These are phyloP conservation scores for Typha latifolia DNA, from an alignment of 176 grass and related monocot species.

Conservation along the genomic window DNA sequence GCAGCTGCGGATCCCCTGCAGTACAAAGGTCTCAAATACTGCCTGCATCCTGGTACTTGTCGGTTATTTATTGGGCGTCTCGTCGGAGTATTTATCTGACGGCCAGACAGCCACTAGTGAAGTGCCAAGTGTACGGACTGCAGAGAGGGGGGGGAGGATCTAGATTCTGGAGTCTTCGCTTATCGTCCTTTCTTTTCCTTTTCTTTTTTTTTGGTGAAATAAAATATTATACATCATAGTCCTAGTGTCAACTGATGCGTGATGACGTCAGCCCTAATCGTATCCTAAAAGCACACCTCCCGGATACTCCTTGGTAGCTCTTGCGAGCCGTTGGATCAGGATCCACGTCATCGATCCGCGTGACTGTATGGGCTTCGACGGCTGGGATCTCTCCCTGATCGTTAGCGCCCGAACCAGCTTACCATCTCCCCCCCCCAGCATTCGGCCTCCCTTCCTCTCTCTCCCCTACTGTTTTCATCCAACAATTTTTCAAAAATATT, in stretches of 20 bases:
- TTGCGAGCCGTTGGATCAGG: not conserved
- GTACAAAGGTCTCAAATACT: too few species aligned
- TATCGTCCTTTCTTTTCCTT: too few species aligned
- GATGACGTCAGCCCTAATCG: not conserved
- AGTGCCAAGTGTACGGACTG: too few species aligned
- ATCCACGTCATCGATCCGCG: conserved; percentile 25
- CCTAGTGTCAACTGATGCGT: not conserved
- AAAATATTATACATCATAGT: too few species aligned
- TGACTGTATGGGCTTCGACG: not conserved
- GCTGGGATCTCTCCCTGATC: conserved; percentile 2
- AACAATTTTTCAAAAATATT: not conserved
- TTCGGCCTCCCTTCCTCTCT: not conserved
- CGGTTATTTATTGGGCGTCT: too few species aligned
- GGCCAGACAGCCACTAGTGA: too few species aligned
- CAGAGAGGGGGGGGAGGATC: too few species aligned
- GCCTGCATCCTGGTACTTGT: too few species aligned
- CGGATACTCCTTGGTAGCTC: not conserved
- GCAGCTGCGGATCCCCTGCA: too few species aligned
- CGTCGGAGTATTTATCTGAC: too few species aligned
- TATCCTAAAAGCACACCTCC: not conserved
- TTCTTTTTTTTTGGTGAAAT: too few species aligned
- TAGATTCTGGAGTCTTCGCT: too few species aligned
- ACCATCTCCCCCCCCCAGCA: not conserved
- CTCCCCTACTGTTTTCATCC: not conserved
- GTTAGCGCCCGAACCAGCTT: not conserved